These are phyloP conservation scores for Dactylonectria macrodidyma DNA, from an alignment of 2,329 filamentous ascomycete species.

Conservation along the genomic window DNA sequence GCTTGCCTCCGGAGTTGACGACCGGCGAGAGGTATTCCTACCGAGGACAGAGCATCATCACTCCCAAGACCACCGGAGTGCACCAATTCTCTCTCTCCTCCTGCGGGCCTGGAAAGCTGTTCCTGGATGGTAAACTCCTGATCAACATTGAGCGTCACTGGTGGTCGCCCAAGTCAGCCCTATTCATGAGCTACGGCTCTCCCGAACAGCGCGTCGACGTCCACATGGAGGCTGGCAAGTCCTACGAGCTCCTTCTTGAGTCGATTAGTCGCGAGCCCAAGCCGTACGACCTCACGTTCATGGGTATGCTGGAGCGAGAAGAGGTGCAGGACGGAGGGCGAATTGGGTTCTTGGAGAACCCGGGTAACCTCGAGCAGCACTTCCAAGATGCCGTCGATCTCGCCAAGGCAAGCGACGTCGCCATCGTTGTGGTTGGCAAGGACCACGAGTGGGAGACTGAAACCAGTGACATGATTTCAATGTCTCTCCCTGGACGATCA, in stretches of 20 bases:
- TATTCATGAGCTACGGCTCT: conserved; percentile 39
- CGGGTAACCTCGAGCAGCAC: conserved; percentile 25
- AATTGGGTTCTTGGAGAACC: conserved; percentile 35
- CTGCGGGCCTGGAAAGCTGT: conserved; percentile 31
- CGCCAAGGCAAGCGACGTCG: conserved; percentile 23
- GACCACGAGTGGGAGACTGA: conserved; percentile 39
- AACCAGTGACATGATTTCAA: conserved; percentile 31
- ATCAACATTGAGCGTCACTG: conserved; percentile 34
- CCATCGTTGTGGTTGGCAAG: conserved; percentile 30
- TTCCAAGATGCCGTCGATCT: conserved; percentile 31
- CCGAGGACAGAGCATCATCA: conserved; percentile 22
- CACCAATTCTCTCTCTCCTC: conserved; percentile 33
- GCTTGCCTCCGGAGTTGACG: conserved; percentile 32
- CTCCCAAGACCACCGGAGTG: conserved; percentile 27
- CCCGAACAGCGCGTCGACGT: conserved; percentile 28
- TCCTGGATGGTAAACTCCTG: conserved; percentile 28
- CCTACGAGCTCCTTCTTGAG: conserved; percentile 30
- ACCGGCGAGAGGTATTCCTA: conserved; percentile 38
- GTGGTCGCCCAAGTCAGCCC: conserved; percentile 37
- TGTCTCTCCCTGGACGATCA: conserved; percentile 30
- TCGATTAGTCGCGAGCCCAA: conserved; percentile 34
- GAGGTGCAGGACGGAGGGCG: conserved; percentile 37
- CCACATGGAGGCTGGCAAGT: conserved; percentile 30
- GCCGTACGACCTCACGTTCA: conserved; percentile 32
- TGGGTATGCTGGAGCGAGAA: conserved; percentile 30